A percentile compares a stretch with the other conserved stretches of the same genome.
phyloP scores from a whole-genome alignment of 2,329 filamentous ascomycete species.

The Emergomyces africanus region DNA sequence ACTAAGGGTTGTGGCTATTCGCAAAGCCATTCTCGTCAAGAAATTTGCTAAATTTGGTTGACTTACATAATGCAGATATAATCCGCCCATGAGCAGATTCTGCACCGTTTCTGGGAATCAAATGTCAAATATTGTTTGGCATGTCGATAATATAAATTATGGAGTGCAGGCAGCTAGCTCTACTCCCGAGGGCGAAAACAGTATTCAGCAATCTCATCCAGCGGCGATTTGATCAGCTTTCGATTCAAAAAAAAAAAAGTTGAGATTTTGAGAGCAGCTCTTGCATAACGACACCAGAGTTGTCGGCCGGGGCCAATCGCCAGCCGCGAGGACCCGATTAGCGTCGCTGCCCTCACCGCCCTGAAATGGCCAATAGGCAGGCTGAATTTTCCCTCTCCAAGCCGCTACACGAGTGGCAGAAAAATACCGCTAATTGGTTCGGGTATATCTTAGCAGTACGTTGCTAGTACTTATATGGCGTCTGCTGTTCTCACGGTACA shows the following conservation, averaged over 20 bases:
- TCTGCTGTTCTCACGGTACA: not conserved
- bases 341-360: too few relatives aligned
- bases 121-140: conserved; percentile 55
- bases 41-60: conserved; percentile 65
- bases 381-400: too few relatives aligned
- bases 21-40: conserved; percentile 55
- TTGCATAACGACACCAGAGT: too few relatives aligned
- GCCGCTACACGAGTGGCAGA: too few relatives aligned
- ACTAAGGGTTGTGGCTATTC: conserved; percentile 63
- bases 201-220: conserved; percentile 65
- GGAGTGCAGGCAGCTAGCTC: conserved; percentile 56
- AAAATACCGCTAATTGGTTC: too few relatives aligned
- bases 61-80: conserved; percentile 68
- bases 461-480: not conserved
- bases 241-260: conserved; percentile 38
- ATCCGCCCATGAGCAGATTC: conserved; percentile 58
- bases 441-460: too few relatives aligned
- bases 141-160: conserved; percentile 56
- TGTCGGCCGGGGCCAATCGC: too few relatives aligned
- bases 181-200: conserved; percentile 62
- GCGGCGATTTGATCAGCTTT: conserved; percentile 50
- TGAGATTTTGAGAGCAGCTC: too few relatives aligned
- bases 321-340: too few relatives aligned
- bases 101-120: conserved; percentile 59
- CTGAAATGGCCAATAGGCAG: too few relatives aligned